Conservation (phyloP, 2,329 filamentous ascomycete species). For the Epichloe elymi region DNA sequence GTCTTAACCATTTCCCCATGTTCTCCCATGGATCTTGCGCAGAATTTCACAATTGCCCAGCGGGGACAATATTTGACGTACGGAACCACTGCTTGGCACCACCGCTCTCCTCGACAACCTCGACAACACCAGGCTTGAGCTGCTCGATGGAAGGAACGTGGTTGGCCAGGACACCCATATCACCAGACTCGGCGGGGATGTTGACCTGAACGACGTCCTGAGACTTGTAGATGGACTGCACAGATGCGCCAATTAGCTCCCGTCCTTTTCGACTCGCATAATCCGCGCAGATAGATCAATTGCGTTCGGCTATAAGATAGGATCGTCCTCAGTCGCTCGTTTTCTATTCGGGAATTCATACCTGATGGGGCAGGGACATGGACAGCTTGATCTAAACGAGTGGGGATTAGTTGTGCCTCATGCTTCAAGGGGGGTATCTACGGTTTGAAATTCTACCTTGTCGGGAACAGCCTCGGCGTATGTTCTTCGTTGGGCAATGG, state of each 20-base stretch:
- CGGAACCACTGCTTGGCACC: conserved; percentile 94
- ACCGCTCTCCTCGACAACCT: conserved; percentile 88
- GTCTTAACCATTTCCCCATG: neutral
- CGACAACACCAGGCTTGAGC: conserved; percentile 89
- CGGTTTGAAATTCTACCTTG: conserved; percentile 43
- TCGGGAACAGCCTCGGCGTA: conserved; percentile 82
- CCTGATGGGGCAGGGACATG: conserved; percentile 95
- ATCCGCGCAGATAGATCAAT: conserved; percentile 11
- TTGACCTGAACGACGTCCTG: conserved; percentile 85
- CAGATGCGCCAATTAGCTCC: conserved; percentile 37
- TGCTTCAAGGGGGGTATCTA: conserved; percentile 8
- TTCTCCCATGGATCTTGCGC: neutral
- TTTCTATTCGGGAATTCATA: conserved; percentile 37
- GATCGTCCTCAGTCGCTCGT: conserved; percentile 9
- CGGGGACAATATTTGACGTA: conserved; percentile 37
- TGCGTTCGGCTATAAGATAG: conserved; percentile 10
- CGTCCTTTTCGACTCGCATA: conserved; percentile 11
- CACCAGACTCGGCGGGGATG: conserved; percentile 92
- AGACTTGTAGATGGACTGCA: conserved; percentile 56
- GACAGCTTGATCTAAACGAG: conserved; percentile 75
- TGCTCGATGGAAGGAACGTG: conserved; percentile 99
- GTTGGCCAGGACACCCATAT: conserved; percentile 98
- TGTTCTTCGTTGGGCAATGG: conserved; percentile 69
- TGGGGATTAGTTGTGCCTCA: conserved; percentile 13
- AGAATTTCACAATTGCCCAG: neutral